phyloP scores from a whole-genome alignment of 139 green algal species.

The Haematococcus sp. region DNA sequence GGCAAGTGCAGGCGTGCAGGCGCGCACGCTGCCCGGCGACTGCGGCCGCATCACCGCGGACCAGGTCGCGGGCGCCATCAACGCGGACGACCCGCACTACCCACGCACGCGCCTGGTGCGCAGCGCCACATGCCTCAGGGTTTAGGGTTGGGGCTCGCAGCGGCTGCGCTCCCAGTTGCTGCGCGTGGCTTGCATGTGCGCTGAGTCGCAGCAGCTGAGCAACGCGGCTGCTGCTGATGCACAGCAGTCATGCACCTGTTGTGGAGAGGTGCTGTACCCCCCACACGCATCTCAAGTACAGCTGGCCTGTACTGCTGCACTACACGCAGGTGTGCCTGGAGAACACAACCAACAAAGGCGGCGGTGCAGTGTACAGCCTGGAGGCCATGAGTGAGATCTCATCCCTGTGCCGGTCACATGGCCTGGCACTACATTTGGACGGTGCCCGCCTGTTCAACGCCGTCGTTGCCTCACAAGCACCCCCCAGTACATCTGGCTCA shows the following conservation, averaged over 20 bases:
- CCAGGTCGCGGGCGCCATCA: conserved; percentile 27
- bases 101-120: conserved; percentile 49
- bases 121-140: too few species aligned
- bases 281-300: not conserved
- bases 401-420: conserved; percentile 1
- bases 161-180: too few species aligned
- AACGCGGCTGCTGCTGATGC: too few species aligned
- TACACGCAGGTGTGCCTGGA: conserved; percentile 49
- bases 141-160: too few species aligned
- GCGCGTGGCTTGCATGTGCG: too few species aligned
- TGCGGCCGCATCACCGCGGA: not conserved
- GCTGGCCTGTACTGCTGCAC: not conserved
- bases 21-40: not conserved
- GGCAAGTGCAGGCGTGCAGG: conserved; percentile 18
- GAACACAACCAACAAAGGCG: conserved; percentile 76
- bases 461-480: conserved; percentile 6
- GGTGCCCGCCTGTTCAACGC: conserved; percentile 79
- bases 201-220: too few species aligned
- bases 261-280: too few species aligned
- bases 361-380: conserved; percentile 55
- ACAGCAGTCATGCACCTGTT: too few species aligned
- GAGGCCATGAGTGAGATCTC: conserved; percentile 47
- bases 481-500: not conserved
- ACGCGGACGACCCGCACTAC: conserved; percentile 66
- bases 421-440: conserved; percentile 63